phyloP scores from a whole-genome alignment of 192 early-diverging fungal genomes.

The Dimargaris cristalligena region DNA sequence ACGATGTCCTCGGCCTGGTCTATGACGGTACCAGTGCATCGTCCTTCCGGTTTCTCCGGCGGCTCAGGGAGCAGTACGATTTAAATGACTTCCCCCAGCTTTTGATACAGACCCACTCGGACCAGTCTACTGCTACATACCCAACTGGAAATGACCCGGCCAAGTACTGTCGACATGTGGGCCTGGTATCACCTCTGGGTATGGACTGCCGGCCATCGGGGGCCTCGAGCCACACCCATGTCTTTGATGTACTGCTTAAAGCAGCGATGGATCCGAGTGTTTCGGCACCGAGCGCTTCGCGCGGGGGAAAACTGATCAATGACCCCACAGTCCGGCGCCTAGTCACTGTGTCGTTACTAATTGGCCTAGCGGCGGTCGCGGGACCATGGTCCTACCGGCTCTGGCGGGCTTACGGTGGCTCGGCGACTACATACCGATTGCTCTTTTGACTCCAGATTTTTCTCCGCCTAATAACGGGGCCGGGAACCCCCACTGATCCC shows the following conservation, averaged over 20 bases:
- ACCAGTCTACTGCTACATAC: slow-evolving; percentile 67
- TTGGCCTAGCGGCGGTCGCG: background rate
- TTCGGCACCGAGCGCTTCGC: background rate
- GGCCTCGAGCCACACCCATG: too few species aligned
- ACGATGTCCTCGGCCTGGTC: slow-evolving; percentile 86
- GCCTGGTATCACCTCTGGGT: slow-evolving; percentile 74
- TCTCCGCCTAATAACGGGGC: too few species aligned
- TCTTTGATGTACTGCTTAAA: slow-evolving; percentile 72
- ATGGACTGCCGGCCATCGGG: too few species aligned
- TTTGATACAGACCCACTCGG: slow-evolving; percentile 91
- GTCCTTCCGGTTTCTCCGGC: slow-evolving; percentile 84
- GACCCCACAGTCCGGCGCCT: background rate
- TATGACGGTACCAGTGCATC: slow-evolving; percentile 88
- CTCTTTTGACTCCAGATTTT: too few species aligned
- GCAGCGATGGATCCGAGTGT: slow-evolving; percentile 64
- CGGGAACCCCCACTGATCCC: too few species aligned
- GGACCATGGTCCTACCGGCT: background rate
- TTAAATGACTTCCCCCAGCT: slow-evolving; percentile 71
- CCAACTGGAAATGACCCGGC: slow-evolving; percentile 78
- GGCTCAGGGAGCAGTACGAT: slow-evolving; percentile 65
- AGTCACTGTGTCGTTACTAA: background rate
- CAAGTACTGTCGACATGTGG: slow-evolving; percentile 76
- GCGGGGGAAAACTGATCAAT: background rate
- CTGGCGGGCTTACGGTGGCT: slow-evolving; percentile 5
- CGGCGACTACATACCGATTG: too few species aligned